Base-by-base conservation (phyloP, 331 rosid genomes). In the Acacia concinna region DNA sequence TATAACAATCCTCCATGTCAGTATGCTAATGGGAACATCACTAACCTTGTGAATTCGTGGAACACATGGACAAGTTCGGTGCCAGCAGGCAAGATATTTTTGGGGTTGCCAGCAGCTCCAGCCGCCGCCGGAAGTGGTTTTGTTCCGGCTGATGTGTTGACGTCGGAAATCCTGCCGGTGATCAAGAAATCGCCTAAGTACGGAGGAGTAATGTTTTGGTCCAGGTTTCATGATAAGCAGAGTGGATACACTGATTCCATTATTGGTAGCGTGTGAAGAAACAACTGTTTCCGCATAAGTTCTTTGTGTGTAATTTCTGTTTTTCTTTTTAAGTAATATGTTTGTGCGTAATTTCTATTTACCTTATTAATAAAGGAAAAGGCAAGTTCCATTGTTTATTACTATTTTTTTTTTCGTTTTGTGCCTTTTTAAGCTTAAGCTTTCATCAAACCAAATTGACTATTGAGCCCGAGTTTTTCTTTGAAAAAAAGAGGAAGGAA, bases 141-240 rank as follows among this genome's bases (percentile, higher is more conserved):
- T 57, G 56, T 94, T 57, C 92, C 97, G 0, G 81, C 98, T 0
- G 56, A 78, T 6, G 94, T 84, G 81, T 54, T 94, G 86, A 86
- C 81, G 0, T 78, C 89, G 15, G 14, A 86, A 11, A 82, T 92
- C 32, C 77, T 92, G 63, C 94, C 97, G 0, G 86, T 52, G 63
- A 88, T 92, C 34, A 82, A 80, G 79, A 79, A 74, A 70, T 85
- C 97, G 2, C 64, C 79, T 0, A 89, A 90, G 67, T 92, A 94
- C 75, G 97, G 97, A 40, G 98, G 98, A 6, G 97, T 92, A 43
- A 94, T 92, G 98, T 52, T 94, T 35, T 94, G 97, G 97, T 85
- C 90, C 21, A 87, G 86, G 40, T 89, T 70, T 85, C 66, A 15
- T 82, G 97, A 94, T 81, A 68, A 68, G 11, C 73, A 82, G 43